A percentile compares a stretch with the other conserved stretches of the same genome.
These are phyloP conservation scores for Penicillium coprophilum DNA, from an alignment of 495 filamentous ascomycete genomes.

Conservation along the genomic window DNA sequence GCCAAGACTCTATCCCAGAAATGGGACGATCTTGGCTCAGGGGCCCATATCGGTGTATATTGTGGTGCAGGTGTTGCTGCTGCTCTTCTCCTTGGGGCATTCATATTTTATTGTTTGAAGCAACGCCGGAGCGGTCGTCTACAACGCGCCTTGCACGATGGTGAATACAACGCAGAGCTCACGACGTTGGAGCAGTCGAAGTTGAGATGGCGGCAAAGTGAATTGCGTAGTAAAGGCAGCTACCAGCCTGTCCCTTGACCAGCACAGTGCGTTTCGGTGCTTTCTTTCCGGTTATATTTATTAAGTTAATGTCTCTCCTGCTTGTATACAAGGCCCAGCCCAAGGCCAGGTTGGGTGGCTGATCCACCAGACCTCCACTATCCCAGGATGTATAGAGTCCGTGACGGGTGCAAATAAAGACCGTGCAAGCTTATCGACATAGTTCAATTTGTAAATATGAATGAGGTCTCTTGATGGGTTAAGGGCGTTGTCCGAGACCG, in stretches of 20 bases:
- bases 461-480: background rate
- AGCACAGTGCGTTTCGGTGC: background rate
- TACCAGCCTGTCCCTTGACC: conserved; percentile 16
- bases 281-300: background rate
- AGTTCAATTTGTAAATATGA: background rate
- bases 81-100: conserved; percentile 8
- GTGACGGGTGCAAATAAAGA: background rate
- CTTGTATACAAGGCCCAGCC: background rate
- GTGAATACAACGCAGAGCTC: conserved; percentile 12
- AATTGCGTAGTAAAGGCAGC: conserved; percentile 13
- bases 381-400: background rate
- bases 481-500: background rate
- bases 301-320: background rate
- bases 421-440: background rate
- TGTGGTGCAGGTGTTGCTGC: conserved; percentile 13
- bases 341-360: too few relatives aligned
- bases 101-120: conserved; percentile 16
- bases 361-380: too few relatives aligned
- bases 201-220: conserved; percentile 16
- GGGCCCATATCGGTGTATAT: conserved; percentile 43
- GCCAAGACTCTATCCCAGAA: conserved; percentile 51
- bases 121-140: conserved; percentile 22
- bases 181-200: conserved; percentile 10
- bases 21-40: conserved; percentile 54
- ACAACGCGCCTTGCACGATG: conserved; percentile 21